Conservation (phyloP, 768 basidiomycete genomes). For the Boletus pseudopeckii region DNA sequence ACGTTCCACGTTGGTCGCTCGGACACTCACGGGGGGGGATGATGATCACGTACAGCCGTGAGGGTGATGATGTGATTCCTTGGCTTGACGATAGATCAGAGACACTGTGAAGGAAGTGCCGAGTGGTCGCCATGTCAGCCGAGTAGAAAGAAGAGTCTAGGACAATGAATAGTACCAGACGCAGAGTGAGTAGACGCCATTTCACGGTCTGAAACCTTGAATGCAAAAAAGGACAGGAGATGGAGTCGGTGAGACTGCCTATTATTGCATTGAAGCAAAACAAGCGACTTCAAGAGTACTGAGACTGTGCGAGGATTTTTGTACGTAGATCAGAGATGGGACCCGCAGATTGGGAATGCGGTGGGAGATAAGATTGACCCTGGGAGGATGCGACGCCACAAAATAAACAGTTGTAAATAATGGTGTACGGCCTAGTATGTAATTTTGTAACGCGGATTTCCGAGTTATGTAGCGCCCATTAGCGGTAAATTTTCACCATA, state of each 20-base stretch:
- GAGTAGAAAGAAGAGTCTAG: not conserved
- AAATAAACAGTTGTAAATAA: constrained; percentile 22
- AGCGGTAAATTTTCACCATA: constrained; percentile 28
- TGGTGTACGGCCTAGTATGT: constrained; percentile 20
- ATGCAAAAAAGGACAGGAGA: not conserved
- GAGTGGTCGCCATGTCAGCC: constrained; percentile 2
- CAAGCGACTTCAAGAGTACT: not conserved
- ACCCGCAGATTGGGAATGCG: not conserved
- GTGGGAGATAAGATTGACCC: constrained; percentile 34
- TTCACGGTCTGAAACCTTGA: constrained; percentile 14
- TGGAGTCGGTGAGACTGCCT: not conserved
- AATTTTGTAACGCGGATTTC: constrained; percentile 29
- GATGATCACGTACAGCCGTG: constrained; percentile 23
- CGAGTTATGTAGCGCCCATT: constrained; percentile 25
- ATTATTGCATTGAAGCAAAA: not conserved
- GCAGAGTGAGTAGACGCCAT: not conserved
- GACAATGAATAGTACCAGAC: not conserved
- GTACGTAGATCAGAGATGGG: constrained; percentile 9
- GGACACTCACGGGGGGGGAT: constrained; percentile 11
- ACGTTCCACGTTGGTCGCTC: constrained; percentile 17
- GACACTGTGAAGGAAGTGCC: constrained; percentile 2
- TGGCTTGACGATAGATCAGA: constrained; percentile 1
- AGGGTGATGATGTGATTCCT: constrained; percentile 12
- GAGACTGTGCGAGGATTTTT: not conserved
- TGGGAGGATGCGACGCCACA: constrained; percentile 26